phyloP scores from a whole-genome alignment of 2,329 filamentous ascomycete species.

The Talaromyces albobiverticillius region DNA sequence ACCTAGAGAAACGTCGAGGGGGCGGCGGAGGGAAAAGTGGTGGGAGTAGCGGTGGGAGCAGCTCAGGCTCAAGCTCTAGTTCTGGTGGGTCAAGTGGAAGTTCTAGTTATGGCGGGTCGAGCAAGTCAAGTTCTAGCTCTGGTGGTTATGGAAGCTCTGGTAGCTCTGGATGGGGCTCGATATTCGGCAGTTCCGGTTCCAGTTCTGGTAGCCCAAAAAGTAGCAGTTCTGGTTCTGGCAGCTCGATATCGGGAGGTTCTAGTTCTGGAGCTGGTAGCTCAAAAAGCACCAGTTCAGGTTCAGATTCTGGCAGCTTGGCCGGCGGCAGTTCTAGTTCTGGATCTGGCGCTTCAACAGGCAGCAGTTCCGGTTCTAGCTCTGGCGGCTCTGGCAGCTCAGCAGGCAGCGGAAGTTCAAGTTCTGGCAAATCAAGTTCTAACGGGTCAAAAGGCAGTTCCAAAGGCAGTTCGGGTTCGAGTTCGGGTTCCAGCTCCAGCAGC shows the following conservation, averaged over 20 bases:
- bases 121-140: constrained; percentile 17
- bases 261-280: constrained; percentile 1
- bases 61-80: constrained; percentile 20
- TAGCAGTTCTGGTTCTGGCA: background rate
- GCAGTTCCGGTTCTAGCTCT: background rate
- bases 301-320: no score
- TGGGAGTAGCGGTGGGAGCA: constrained; percentile 24
- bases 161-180: constrained; percentile 18
- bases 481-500: background rate
- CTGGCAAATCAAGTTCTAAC: background rate
- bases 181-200: constrained; percentile 1
- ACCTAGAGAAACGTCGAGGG: constrained; percentile 50
- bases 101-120: constrained; percentile 18
- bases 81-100: constrained; percentile 19
- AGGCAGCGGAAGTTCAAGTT: background rate
- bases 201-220: constrained; percentile 5
- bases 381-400: constrained; percentile 3
- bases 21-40: constrained; percentile 40
- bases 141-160: constrained; percentile 18
- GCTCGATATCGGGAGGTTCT: constrained; percentile 19
- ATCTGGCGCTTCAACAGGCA: constrained; percentile 1
- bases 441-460: background rate
- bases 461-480: background rate
- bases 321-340: constrained; percentile 2
- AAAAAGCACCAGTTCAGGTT: background rate